A percentile compares a stretch with the other conserved stretches of the same genome.
Evolutionary conservation across 2,329 filamentous ascomycete genomes (phyloP).

Genomic region (Colletotrichum godetiae): DNA sequence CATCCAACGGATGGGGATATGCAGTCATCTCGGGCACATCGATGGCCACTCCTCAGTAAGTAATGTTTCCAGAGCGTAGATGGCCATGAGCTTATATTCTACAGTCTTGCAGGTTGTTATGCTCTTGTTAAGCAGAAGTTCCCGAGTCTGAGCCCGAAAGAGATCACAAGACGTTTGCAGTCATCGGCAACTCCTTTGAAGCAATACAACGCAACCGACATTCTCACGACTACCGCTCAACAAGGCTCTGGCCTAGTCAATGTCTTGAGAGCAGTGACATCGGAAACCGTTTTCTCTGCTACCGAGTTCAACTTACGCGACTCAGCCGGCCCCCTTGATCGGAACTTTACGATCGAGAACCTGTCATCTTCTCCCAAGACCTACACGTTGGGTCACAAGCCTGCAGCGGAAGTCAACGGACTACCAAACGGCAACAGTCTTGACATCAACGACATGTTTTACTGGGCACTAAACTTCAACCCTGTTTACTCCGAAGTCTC

Average conservation of each 20-base stretch:
- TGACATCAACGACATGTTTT: slow-evolving; percentile 24
- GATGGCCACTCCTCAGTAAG: slow-evolving; percentile 29
- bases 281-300: slow-evolving; percentile 11
- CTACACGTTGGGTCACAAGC: slow-evolving; percentile 17
- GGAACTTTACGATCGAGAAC: slow-evolving; percentile 26
- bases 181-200: slow-evolving; percentile 17
- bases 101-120: slow-evolving; percentile 24
- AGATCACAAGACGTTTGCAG: slow-evolving; percentile 21
- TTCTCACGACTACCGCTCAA: slow-evolving; percentile 19
- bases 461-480: slow-evolving; percentile 21
- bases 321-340: not conserved
- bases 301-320: slow-evolving; percentile 26
- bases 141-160: not conserved
- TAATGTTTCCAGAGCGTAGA: not conserved
- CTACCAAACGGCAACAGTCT: slow-evolving; percentile 4
- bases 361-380: slow-evolving; percentile 13
- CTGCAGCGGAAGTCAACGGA: slow-evolving; percentile 14
- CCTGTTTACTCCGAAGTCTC: slow-evolving; percentile 6
- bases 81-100: not conserved
- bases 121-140: slow-evolving; percentile 22
- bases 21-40: slow-evolving; percentile 31
- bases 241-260: slow-evolving; percentile 28
- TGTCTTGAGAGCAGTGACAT: slow-evolving; percentile 4
- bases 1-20: slow-evolving; percentile 27
- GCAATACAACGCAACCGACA: not conserved